Base-by-base conservation (phyloP, 345 rosid genomes). In the Erysimum cheiranthoides region DNA sequence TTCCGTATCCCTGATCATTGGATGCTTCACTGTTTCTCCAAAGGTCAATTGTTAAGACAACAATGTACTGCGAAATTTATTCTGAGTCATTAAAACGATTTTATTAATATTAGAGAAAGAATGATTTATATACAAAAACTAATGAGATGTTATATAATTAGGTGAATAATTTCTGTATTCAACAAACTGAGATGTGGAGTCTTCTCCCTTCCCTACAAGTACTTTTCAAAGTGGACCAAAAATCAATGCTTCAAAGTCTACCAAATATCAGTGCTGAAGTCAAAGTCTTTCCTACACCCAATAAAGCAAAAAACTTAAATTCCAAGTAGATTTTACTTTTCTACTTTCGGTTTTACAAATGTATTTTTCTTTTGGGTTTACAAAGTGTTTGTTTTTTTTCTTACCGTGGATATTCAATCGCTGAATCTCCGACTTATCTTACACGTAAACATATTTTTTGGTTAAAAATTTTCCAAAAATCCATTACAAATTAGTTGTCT, bases 201-300 rank as follows among this genome's bases (percentile, higher is more conserved):
- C 50, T 43, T 1, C 54, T 75, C 18, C 66, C 4, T 14, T 63
- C 6, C 16, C 51, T 67, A 31, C 61, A 68, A 21, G 25, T 21
- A 75, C 50, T 76, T 61, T 76, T 76, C 79, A 76, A 76, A 76
- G 79, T 75, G 62, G 17, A 36, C 71, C 36, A 40, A 57, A 67
- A 17, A 18, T 31, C 30, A 64, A 34, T 43, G 56, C 36, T 73
- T 64, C 77, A 73, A 73, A 64, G 49, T 74, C 78, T 47, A 59
- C 35, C 61, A 45, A 25, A 70, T 77, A 16, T 70, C 52, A 77
- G 76, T 77, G 80, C 71, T 69, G 45, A 77, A 70, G 80, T 77
- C 80, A 70, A 70, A 70, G 80, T 77, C 66, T 53, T 62, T 70
- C 75, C 51, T 62, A 62, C 35, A 70, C 71, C 71, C 52, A 69